Evolutionary conservation across 192 early-diverging fungal species (phyloP), one percentile per base, ranked within the genome.

Genomic region (Coemansia sp.): DNA sequence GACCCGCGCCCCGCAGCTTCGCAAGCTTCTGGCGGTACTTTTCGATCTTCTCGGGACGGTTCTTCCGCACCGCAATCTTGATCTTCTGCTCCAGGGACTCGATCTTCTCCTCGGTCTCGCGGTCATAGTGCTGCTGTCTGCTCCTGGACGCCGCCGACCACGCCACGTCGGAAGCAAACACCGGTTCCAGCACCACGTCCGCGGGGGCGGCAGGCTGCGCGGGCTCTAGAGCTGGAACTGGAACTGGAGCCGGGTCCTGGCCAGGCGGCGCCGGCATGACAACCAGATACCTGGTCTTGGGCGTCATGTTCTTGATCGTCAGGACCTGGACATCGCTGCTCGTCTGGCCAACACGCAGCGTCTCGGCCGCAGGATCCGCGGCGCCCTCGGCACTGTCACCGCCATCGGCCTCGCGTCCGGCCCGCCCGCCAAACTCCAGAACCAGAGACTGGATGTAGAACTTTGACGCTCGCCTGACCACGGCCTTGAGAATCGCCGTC

Each of bases 41-140:
- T 46, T 88, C 86, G 0, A 92, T 87, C 73, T 99, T 99, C 16
- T 97, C 96, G 4, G 85, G 82, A 5, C 88, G 87, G 14, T 91
- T 91, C 76, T 99, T 99, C 42, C 95, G 86, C 49, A 84, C 87
- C 0, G 95, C 95, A 72, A 99, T 99, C 83, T 99, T 99, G 51
- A 97, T 83, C 74, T 98, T 99, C 66, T 98, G 97, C 81, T 99
- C 95, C 68, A 98, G 72, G 62, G 89, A 86, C 85, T 99, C 97
- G 53, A 99, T 94, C 74, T 96, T 90, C 77, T 99, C 96, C 86
- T 97, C 93, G 55, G 90, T 88, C 46, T 83, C 81, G 40, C 76
- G 75, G 39, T 83, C 81, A 39, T 51, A 61, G 61, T 19, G 45
- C 11, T 41, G 42, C 42, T 32, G 32, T 32, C 32, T 32, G 17